phyloP scores from a whole-genome alignment of 768 basidiomycete genomes.

The Rubroboletus pulcherrimus region DNA sequence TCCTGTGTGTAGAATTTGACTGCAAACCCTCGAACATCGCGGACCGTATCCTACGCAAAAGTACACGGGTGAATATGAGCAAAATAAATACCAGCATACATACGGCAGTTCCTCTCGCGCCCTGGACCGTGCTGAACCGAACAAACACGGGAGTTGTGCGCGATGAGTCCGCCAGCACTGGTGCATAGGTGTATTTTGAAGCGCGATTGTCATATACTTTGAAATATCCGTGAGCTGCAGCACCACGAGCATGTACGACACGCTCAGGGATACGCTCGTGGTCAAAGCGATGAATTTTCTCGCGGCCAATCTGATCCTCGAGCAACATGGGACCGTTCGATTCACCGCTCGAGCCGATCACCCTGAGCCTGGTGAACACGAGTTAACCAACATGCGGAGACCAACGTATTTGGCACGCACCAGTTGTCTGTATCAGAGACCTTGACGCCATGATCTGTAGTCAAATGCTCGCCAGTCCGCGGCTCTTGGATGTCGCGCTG shows the following conservation, averaged over 20 bases:
- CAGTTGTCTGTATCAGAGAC: slow-evolving; percentile 65
- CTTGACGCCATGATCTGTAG: slow-evolving; percentile 60
- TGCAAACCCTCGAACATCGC: slow-evolving; percentile 88
- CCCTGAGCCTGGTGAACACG: slow-evolving; percentile 47
- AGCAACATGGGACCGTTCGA: slow-evolving; percentile 66
- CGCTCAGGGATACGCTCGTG: slow-evolving; percentile 91
- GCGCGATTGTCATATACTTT: slow-evolving; percentile 65
- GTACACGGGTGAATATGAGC: not conserved
- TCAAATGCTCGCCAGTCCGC: slow-evolving; percentile 31
- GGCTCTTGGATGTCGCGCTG: slow-evolving; percentile 25
- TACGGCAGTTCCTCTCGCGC: slow-evolving; percentile 78
- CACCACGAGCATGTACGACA: slow-evolving; percentile 67
- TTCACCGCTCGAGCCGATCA: slow-evolving; percentile 36
- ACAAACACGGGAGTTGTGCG: slow-evolving; percentile 74
- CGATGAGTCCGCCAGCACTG: slow-evolving; percentile 68
- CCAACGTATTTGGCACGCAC: slow-evolving; percentile 28
- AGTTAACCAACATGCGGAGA: slow-evolving; percentile 7
- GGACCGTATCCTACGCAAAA: slow-evolving; percentile 57
- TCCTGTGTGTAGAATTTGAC: slow-evolving; percentile 79
- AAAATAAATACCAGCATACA: slow-evolving; percentile 19
- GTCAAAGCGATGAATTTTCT: slow-evolving; percentile 78
- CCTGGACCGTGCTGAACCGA: slow-evolving; percentile 85
- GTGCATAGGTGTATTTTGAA: slow-evolving; percentile 65
- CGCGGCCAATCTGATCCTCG: slow-evolving; percentile 72
- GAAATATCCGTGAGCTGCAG: slow-evolving; percentile 82